Evolutionary conservation across 2,329 filamentous ascomycete species (phyloP).

Genomic region (Neurospora sp.): DNA sequence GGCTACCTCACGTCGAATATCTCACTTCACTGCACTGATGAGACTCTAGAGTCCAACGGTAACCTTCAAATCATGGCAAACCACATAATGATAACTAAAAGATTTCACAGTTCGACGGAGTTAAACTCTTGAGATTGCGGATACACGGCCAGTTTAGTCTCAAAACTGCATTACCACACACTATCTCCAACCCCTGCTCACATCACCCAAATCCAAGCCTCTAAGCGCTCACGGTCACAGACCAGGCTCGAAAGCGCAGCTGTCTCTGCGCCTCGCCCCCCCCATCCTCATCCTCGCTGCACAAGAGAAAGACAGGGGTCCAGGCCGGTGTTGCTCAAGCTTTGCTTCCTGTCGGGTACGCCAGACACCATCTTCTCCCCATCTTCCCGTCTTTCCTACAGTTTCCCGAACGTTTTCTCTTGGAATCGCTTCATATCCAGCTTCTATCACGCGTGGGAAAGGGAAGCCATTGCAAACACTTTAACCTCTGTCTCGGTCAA

Average conservation of each 20-base stretch:
- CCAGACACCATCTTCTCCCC: neutral
- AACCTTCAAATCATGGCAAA: neutral
- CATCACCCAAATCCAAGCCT: neutral
- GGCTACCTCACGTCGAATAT: neutral
- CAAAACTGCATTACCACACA: neutral
- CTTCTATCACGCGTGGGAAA: neutral
- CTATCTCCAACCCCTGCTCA: neutral
- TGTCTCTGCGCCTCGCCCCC: constrained; percentile 1
- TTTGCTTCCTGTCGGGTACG: neutral
- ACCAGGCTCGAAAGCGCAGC: constrained; percentile 1
- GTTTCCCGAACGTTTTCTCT: neutral
- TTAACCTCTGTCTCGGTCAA: neutral
- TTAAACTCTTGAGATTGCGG: neutral
- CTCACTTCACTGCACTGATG: neutral
- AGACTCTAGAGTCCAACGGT: neutral
- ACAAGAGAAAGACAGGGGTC: neutral
- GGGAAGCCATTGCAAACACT: neutral
- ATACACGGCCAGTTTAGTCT: neutral
- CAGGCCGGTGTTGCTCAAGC: neutral
- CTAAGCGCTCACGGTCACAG: neutral
- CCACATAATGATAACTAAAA: neutral
- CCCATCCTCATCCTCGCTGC: neutral
- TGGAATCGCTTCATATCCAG: neutral
- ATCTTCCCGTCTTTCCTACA: neutral
- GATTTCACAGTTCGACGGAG: neutral